Base-by-base conservation (phyloP, 169 alveolate genomes). In the Fabrea salina region DNA sequence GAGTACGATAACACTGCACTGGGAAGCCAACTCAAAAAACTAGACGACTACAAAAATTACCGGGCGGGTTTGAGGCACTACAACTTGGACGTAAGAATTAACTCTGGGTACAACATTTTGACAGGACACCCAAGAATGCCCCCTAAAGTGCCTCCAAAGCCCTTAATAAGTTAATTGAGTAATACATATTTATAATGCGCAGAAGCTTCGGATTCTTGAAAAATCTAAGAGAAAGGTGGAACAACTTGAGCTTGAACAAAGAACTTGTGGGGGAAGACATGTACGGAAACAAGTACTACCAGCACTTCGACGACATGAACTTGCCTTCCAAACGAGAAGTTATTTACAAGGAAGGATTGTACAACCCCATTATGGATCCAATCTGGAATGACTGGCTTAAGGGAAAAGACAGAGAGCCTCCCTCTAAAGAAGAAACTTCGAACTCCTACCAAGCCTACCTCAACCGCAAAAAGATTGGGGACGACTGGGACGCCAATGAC, bases 51-150 rank as follows among this genome's bases (percentile, higher is more conserved):
- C 59, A 88, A 91, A 8, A 89, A 90, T 83, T 87, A 87, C 40
- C 88, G 95, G 77, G 93, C 92, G 4, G 76, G 80, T 41, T 83
- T 91, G 70, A 88, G 97, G 72, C 87, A 92, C 16, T 79, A 89
- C n/a, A 89, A 93, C 78, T 79, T 93, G 4, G 97, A 93, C 70
- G 61, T 86, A n/a, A 89, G 89, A 85, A 84, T 89, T 16, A 93
- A 91, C 79, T 82, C 91, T 58, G 91, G 88, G 7, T 93, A 82
- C 79, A 93, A 93, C 75, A 87, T 93, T 43, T 82, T 93, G 49
- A 93, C 93, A 40, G 97, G 96, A 1, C 53, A 51, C 6, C 59
- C 59, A 25, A 41, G 79, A 70, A 13, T 84, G 74, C 41, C 81
- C 22, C 8, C 50, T 37, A 64, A 64, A 35, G n/a, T 61, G 32